phyloP scores from a whole-genome alignment of 768 basidiomycete genomes.

The Mycena epipterygia region DNA sequence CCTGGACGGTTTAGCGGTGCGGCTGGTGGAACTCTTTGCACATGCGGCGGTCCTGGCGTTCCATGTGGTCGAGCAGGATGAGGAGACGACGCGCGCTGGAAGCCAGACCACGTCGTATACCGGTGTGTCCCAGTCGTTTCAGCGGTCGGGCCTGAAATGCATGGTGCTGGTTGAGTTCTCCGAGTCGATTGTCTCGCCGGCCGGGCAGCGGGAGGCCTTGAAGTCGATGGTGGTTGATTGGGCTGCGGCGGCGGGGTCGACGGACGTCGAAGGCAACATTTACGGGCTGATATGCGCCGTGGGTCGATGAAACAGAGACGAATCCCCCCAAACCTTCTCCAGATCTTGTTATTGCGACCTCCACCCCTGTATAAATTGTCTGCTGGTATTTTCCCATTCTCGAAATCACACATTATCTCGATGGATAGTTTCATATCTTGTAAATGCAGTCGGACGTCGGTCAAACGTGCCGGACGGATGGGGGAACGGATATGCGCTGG shows the following conservation, averaged over 20 bases:
- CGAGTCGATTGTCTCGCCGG: slow-evolving; percentile 24
- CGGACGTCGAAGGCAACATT: slow-evolving; percentile 17
- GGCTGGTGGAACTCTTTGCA: slow-evolving; percentile 22
- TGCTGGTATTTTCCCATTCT: slow-evolving; percentile 21
- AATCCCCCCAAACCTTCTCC: slow-evolving; percentile 14
- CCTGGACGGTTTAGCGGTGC: slow-evolving; percentile 21
- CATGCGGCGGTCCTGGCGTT: slow-evolving; percentile 27
- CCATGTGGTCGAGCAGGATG: slow-evolving; percentile 27
- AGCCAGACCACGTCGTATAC: slow-evolving; percentile 27
- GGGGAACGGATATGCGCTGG: too few species aligned
- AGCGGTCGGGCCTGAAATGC: slow-evolving; percentile 27
- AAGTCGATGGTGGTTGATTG: slow-evolving; percentile 25
- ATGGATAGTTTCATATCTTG: slow-evolving; percentile 22
- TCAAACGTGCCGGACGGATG: slow-evolving; percentile 18
- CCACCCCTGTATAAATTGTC: slow-evolving; percentile 21
- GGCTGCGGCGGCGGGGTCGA: slow-evolving; percentile 21
- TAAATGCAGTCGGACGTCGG: slow-evolving; percentile 20
- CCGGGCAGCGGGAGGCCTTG: slow-evolving; percentile 20
- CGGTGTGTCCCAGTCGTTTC: slow-evolving; percentile 19
- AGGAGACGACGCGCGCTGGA: slow-evolving; percentile 19
- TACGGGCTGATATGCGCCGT: slow-evolving; percentile 27
- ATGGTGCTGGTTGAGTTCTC: slow-evolving; percentile 29
- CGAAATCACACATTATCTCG: slow-evolving; percentile 17
- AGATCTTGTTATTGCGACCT: slow-evolving; percentile 5
- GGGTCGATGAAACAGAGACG: slow-evolving; percentile 17